Conservation (phyloP, 2,329 filamentous ascomycete genomes). For the Coleophoma crateriformis region DNA sequence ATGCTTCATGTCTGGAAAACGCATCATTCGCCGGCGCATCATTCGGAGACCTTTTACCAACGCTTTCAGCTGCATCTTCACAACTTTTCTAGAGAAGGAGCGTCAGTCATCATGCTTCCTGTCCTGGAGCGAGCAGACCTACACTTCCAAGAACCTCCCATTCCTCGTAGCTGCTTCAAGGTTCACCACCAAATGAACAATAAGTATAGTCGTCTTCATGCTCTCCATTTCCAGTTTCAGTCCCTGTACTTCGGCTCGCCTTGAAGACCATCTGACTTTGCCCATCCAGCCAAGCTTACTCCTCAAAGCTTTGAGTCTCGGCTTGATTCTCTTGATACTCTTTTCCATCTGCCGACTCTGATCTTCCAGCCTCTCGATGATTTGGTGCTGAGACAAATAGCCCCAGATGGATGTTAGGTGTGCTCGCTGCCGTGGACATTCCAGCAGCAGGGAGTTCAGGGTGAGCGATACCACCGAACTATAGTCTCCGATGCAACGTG, state of each 20-base stretch:
- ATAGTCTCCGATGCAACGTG: not conserved
- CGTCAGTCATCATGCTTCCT: too few species aligned
- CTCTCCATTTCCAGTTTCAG: not conserved
- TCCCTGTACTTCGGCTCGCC: not conserved
- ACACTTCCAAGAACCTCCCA: not conserved
- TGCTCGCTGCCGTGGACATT: not conserved
- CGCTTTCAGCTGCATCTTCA: too few species aligned
- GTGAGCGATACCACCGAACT: not conserved
- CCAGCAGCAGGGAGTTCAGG: not conserved
- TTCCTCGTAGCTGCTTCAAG: not conserved
- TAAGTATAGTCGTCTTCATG: not conserved
- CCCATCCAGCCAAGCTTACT: not conserved
- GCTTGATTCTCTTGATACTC: not conserved
- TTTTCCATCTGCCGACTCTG: not conserved
- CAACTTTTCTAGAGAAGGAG: too few species aligned
- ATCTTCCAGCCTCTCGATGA: not conserved
- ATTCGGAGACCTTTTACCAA: too few species aligned
- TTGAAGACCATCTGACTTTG: not conserved
- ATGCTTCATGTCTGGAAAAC: not conserved
- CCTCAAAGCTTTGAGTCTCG: not conserved
- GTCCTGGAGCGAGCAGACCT: not conserved
- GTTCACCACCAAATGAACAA: not conserved
- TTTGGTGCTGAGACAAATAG: not conserved
- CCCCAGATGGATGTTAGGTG: not conserved
- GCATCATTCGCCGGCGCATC: not conserved